Evolutionary conservation across 768 basidiomycete genomes (phyloP).

Genomic region (Ramaria sp.): DNA sequence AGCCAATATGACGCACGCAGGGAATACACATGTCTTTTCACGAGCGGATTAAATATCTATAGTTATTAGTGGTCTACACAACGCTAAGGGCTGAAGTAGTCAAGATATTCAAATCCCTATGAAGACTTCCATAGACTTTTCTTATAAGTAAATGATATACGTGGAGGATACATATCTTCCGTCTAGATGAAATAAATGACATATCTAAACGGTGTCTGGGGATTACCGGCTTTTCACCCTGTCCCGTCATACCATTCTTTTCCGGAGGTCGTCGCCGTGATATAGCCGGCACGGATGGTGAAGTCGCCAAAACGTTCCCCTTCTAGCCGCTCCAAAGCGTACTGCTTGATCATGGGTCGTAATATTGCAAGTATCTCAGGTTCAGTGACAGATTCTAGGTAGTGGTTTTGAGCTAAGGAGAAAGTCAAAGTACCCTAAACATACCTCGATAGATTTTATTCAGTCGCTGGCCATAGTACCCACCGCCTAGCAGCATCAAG

Average conservation of each 20-base stretch:
- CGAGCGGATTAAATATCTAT: too few relatives aligned
- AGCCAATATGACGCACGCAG: background rate
- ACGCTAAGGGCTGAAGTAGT: background rate
- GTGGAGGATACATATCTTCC: too few relatives aligned
- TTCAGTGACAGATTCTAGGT: constrained; percentile 75
- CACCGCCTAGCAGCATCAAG: constrained; percentile 91
- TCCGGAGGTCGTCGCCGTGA: constrained; percentile 74
- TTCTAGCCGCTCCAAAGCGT: constrained; percentile 74
- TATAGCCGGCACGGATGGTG: constrained; percentile 85
- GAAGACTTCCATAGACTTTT: too few relatives aligned
- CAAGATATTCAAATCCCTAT: background rate
- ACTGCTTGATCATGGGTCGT: constrained; percentile 86
- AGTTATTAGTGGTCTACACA: too few relatives aligned
- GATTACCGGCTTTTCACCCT: constrained; percentile 63
- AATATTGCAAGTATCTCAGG: constrained; percentile 88
- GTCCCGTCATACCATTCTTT: constrained; percentile 78
- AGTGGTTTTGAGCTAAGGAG: background rate
- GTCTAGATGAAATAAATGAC: background rate
- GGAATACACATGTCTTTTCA: background rate
- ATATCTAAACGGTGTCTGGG: constrained; percentile 3
- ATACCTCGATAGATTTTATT: constrained; percentile 91
- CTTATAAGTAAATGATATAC: too few relatives aligned
- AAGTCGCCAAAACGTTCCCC: constrained; percentile 96
- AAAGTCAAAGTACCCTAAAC: constrained; percentile 11
- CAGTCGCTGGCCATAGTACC: constrained; percentile 86